phyloP scores from a whole-genome alignment of 176 grass and related monocot genomes.

The Cocos nucifera region DNA sequence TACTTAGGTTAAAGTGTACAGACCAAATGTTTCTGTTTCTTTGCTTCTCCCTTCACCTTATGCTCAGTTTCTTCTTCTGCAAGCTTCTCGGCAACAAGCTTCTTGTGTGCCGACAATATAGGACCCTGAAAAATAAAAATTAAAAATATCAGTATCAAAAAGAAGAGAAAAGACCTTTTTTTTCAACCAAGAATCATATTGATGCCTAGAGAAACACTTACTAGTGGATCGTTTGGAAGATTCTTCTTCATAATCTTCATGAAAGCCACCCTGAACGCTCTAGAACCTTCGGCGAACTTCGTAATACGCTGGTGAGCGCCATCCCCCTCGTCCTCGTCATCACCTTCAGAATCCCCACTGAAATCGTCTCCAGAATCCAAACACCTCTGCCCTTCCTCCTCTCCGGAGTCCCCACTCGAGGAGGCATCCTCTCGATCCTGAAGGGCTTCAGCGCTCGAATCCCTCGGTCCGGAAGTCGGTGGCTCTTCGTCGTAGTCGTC shows the following conservation, averaged over 20 bases:
- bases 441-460: too few relatives aligned
- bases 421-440: too few relatives aligned
- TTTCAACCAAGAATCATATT: not conserved
- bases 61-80: conserved; percentile 55
- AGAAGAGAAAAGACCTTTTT: not conserved
- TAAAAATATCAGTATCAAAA: not conserved
- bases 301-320: conserved; percentile 22
- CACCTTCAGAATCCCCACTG: conserved; percentile 13
- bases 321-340: conserved; percentile 11
- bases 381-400: conserved; percentile 7
- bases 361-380: conserved; percentile 26
- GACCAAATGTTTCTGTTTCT: conserved; percentile 73
- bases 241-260: conserved; percentile 78
- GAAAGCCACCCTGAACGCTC: conserved; percentile 77
- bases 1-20: not conserved
- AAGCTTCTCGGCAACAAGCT: conserved; percentile 70
- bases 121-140: conserved; percentile 40
- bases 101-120: conserved; percentile 71
- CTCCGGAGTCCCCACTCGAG: conserved; percentile 1
- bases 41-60: conserved; percentile 50
- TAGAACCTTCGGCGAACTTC: conserved; percentile 70
- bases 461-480: too few relatives aligned
- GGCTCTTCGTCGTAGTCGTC: not conserved
- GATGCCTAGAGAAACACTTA: conserved; percentile 7
- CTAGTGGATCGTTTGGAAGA: conserved; percentile 59